Percentiles rank a stretch among this genome's conserved stretches.
Evolutionary conservation across 202 grass and related monocot species (phyloP).

Genomic region (Carex arenaria): DNA sequence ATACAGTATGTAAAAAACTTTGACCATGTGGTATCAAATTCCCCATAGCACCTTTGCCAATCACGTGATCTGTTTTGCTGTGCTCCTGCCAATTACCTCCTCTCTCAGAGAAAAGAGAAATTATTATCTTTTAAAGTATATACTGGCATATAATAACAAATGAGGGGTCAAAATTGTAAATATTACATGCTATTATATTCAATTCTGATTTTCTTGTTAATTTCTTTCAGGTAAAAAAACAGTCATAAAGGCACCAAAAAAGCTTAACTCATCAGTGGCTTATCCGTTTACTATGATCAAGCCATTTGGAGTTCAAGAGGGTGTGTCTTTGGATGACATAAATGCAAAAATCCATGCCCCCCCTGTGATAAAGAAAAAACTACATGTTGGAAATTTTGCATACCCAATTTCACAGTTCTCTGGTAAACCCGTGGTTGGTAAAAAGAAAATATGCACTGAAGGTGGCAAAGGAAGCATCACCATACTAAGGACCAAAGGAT

Average conservation of each 20-base stretch:
- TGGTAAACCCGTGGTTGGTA: constrained; percentile 77
- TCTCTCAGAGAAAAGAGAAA: not conserved
- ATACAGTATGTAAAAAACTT: not conserved
- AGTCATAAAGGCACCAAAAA: constrained; percentile 42
- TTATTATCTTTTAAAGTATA: not conserved
- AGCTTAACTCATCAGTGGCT: constrained; percentile 54
- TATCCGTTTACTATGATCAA: constrained; percentile 92
- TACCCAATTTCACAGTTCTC: constrained; percentile 55
- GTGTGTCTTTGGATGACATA: constrained; percentile 82
- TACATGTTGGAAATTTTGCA: constrained; percentile 35
- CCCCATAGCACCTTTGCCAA: not conserved
- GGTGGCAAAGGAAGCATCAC: constrained; percentile 94
- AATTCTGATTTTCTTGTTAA: constrained; percentile 22
- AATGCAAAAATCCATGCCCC: constrained; percentile 67
- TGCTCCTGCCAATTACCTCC: not conserved
- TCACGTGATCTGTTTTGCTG: not conserved
- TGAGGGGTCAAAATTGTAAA: not conserved
- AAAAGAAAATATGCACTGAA: constrained; percentile 81
- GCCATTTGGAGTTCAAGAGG: constrained; percentile 67
- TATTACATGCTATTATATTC: not conserved
- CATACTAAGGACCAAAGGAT: constrained; percentile 83
- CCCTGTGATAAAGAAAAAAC: constrained; percentile 27
- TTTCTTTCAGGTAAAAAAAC: constrained; percentile 55
- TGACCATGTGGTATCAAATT: not conserved
- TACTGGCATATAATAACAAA: constrained; percentile 14